These are phyloP conservation scores for Erodium trifolium DNA, from an alignment of 441 rosid genomes.

Conservation along the genomic window DNA sequence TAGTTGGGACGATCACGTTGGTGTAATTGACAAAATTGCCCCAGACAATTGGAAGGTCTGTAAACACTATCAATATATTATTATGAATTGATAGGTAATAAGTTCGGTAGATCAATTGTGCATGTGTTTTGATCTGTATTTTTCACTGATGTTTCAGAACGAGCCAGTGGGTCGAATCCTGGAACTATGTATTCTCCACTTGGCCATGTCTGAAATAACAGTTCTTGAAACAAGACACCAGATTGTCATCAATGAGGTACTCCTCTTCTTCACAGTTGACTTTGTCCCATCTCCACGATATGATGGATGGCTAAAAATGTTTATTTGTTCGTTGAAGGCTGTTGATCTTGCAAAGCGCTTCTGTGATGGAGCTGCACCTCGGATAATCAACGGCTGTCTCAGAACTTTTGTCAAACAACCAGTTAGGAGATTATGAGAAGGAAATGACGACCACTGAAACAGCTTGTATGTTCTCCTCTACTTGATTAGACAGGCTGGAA, in stretches of 20 bases:
- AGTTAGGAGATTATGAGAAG: background rate
- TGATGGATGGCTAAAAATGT: background rate
- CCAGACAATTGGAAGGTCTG: no score
- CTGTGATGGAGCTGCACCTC: slow-evolving; percentile 89
- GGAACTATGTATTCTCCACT: slow-evolving; percentile 79
- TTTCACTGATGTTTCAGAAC: slow-evolving; percentile 34
- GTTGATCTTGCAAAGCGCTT: slow-evolving; percentile 92
- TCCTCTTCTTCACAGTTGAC: background rate
- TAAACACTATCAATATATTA: no score
- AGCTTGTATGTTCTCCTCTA: background rate
- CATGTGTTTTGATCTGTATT: no score
- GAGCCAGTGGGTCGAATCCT: slow-evolving; percentile 74
- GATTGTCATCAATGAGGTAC: slow-evolving; percentile 87
- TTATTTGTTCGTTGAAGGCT: slow-evolving; percentile 38
- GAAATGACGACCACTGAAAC: background rate
- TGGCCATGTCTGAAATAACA: slow-evolving; percentile 87
- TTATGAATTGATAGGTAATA: no score
- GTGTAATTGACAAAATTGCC: no score
- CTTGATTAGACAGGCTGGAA: no score
- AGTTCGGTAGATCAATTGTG: no score
- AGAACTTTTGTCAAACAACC: slow-evolving; percentile 43
- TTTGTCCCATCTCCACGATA: no score
- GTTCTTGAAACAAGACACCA: slow-evolving; percentile 78
- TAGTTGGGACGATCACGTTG: no score
- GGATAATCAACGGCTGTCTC: slow-evolving; percentile 83